phyloP scores from a whole-genome alignment of 192 early-diverging fungal species.

The Coemansia sp. region DNA sequence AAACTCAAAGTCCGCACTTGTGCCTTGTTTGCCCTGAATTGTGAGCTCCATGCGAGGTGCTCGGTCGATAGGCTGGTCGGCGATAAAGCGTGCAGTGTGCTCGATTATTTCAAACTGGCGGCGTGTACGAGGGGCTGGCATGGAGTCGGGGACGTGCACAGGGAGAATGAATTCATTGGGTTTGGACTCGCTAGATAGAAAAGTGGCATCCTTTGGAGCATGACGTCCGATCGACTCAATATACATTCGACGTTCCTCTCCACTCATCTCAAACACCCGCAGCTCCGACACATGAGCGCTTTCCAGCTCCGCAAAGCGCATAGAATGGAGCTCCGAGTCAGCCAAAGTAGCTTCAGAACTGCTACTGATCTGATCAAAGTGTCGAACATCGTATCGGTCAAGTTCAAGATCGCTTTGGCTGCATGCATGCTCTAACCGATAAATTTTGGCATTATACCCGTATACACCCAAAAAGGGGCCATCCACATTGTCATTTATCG shows the following conservation, averaged over 20 bases:
- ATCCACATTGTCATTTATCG: too few relatives aligned
- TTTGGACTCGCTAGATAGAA: neutral
- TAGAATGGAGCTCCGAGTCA: slow-evolving; percentile 7
- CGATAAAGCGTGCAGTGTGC: slow-evolving; percentile 67
- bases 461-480: slow-evolving; percentile 5
- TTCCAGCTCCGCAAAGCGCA: slow-evolving; percentile 24
- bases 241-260: slow-evolving; percentile 10
- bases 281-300: slow-evolving; percentile 2
- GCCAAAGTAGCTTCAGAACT: neutral
- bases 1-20: slow-evolving; percentile 72
- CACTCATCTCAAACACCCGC: slow-evolving; percentile 16
- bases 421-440: slow-evolving; percentile 4
- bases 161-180: slow-evolving; percentile 1
- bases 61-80: slow-evolving; percentile 45
- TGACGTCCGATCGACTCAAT: slow-evolving; percentile 9
- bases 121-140: slow-evolving; percentile 52
- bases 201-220: too few relatives aligned
- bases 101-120: slow-evolving; percentile 69
- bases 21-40: slow-evolving; percentile 72
- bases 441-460: slow-evolving; percentile 29
- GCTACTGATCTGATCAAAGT: slow-evolving; percentile 7
- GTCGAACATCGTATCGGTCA: slow-evolving; percentile 45
- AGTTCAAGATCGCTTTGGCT: neutral
- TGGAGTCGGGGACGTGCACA: slow-evolving; percentile 28
- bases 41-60: slow-evolving; percentile 66